Percentiles rank a stretch among this genome's conserved stretches.
Evolutionary conservation across 2,329 filamentous ascomycete species (phyloP).

Genomic region (Escovopsis weberi): DNA sequence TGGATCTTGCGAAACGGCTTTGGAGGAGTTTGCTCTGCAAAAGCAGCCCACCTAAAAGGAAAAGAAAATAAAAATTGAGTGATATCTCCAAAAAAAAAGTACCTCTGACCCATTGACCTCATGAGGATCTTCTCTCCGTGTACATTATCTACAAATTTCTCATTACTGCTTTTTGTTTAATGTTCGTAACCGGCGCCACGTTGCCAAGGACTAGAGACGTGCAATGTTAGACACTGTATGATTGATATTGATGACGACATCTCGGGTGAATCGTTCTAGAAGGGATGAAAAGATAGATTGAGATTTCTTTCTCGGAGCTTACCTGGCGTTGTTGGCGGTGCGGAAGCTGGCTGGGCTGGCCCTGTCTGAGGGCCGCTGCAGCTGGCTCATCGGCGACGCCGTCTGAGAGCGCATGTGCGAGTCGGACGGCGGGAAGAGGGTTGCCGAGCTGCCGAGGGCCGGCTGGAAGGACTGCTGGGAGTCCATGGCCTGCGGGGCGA

Average conservation of each 20-base stretch:
- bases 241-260: conserved; percentile 4
- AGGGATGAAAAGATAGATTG: background rate
- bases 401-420: conserved; percentile 20
- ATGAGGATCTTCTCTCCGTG: too few relatives aligned
- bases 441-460: conserved; percentile 26
- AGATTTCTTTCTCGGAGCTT: conserved; percentile 1
- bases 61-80: too few relatives aligned
- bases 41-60: too few relatives aligned
- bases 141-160: too few relatives aligned
- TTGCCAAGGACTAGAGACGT: conserved; percentile 25
- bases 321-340: conserved; percentile 26
- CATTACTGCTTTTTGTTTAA: background rate
- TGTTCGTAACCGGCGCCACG: conserved; percentile 30
- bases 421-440: conserved; percentile 19
- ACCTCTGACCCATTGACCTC: too few relatives aligned
- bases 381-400: conserved; percentile 11
- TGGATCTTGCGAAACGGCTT: too few relatives aligned
- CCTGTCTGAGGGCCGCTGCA: conserved; percentile 18
- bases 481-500: conserved; percentile 5
- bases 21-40: too few relatives aligned
- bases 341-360: conserved; percentile 19
- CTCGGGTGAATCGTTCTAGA: background rate
- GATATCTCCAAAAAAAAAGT: too few relatives aligned
- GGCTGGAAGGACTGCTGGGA: conserved; percentile 12
- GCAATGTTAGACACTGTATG: background rate